Conservation (phyloP, 257 asterid species). For the Solanum clarkiae region DNA sequence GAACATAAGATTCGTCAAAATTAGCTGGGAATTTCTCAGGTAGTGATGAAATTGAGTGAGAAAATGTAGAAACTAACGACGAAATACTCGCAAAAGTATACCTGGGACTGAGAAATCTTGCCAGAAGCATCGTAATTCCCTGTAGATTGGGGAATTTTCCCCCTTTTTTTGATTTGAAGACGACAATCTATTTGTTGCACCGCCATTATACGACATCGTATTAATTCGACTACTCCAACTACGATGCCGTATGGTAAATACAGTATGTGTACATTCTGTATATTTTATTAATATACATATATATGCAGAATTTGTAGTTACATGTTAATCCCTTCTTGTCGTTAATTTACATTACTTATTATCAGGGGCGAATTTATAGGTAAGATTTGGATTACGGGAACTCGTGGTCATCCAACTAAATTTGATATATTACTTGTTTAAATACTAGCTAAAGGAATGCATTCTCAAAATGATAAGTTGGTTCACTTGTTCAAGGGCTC, state of each 20-base stretch:
- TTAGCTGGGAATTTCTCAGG: not conserved
- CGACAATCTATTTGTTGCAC: not conserved
- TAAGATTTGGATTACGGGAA: too few relatives aligned
- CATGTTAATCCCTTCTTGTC: too few relatives aligned
- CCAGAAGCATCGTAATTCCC: not conserved
- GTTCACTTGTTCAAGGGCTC: too few relatives aligned
- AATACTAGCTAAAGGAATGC: too few relatives aligned
- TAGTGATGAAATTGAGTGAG: not conserved
- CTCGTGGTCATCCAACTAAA: too few relatives aligned
- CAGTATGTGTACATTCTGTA: too few relatives aligned
- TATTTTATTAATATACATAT: too few relatives aligned
- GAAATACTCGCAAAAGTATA: not conserved
- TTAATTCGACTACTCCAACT: not conserved
- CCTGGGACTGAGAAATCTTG: not conserved
- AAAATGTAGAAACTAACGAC: not conserved
- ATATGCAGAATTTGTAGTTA: too few relatives aligned
- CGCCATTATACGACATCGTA: not conserved
- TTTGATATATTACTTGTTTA: too few relatives aligned
- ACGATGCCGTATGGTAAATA: not conserved
- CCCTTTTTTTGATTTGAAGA: not conserved
- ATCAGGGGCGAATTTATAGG: too few relatives aligned
- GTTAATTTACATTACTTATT: too few relatives aligned
- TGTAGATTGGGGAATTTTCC: not conserved
- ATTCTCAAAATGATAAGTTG: too few relatives aligned
- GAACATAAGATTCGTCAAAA: conserved; percentile 37